Evolutionary conservation across 305 asterid species (phyloP), one percentile per base, ranked within the genome.

Genomic region (Solanum hybrid): DNA sequence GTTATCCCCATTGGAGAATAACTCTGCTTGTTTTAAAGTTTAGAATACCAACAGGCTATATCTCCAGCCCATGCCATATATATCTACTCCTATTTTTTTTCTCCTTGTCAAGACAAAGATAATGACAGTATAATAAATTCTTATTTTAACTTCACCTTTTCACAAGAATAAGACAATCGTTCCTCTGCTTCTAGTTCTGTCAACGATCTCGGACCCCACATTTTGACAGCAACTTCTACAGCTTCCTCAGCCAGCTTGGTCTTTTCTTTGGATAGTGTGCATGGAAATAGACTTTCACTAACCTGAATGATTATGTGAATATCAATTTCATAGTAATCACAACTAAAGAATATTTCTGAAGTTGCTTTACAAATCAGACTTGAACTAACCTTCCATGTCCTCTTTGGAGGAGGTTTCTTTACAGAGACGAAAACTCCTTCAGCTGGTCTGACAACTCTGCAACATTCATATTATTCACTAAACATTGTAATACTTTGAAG

Each of bases 101-200:
- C 88, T 89, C 88, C 84, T 86, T 42, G 87, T 88, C 64, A 75
- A 89, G 85, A 89, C 80, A 87, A 87, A 86, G 34, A 78, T 72
- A 36, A 35, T 35, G 17, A 60, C 38, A 20, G 20, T 22, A 84
- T 51, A 51, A 46, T 51, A 29, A 84, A 51, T 31, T 80, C 76
- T 38, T 79, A 38, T 90, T 64, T 79, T 87, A 91, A 73, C 88
- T 72, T 89, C 92, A 96, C 99, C 99, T 97, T 96, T 93, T 97
- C 99, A 94, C 99, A 97, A 91, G 95, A 94, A 95, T 96, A 97
- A 7, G 99, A 97, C 69, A 97, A 93, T 79, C 98, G 93, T 93
- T 97, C 99, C 95, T 97, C 99, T 75, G 98, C 98, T 94, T 97
- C 99, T 88, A 97, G 98, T 92, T 97, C 98, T 87, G 94, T 95